These are phyloP conservation scores for Candida morakotiae DNA, from an alignment of 805 yeast genomes.

Conservation along the genomic window DNA sequence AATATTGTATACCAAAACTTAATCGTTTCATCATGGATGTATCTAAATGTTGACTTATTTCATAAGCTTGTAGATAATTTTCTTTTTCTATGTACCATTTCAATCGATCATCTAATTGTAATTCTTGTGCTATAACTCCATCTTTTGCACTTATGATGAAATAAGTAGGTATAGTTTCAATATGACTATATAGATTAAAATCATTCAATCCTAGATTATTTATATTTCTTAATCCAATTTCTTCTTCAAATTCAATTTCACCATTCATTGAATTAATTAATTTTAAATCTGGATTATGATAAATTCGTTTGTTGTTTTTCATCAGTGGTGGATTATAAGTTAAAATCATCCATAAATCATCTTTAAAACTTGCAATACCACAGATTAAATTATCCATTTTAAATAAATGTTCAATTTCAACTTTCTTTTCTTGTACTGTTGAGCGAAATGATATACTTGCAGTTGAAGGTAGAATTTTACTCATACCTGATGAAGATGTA, in stretches of 20 bases:
- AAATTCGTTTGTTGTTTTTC: slow-evolving; percentile 16
- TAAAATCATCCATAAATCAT: slow-evolving; percentile 62
- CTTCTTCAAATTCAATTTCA: slow-evolving; percentile 75
- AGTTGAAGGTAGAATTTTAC: slow-evolving; percentile 45
- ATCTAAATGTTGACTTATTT: slow-evolving; percentile 58
- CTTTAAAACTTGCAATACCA: slow-evolving; percentile 74
- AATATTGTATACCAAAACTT: slow-evolving; percentile 56
- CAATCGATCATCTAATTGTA: slow-evolving; percentile 65
- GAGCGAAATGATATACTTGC: slow-evolving; percentile 53
- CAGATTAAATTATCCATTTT: slow-evolving; percentile 54
- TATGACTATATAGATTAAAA: slow-evolving; percentile 58
- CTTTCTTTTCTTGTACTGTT: slow-evolving; percentile 36
- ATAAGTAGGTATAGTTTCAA: slow-evolving; percentile 44
- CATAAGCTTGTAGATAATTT: slow-evolving; percentile 70
- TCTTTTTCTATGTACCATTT: slow-evolving; percentile 64
- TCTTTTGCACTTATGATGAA: slow-evolving; percentile 78
- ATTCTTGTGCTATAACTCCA: slow-evolving; percentile 69
- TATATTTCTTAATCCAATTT: slow-evolving; percentile 57
- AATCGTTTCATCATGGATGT: slow-evolving; percentile 44
- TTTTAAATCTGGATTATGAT: slow-evolving; percentile 68
- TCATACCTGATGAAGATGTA: slow-evolving; percentile 20
- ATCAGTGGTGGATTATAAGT: slow-evolving; percentile 43
- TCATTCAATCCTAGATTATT: slow-evolving; percentile 73
- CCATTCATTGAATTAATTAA: slow-evolving; percentile 63
- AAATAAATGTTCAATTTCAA: slow-evolving; percentile 47